A percentile compares a stretch with the other conserved stretches of the same genome.
Evolutionary conservation across 164 flowering plant species (phyloP).

Genomic region (Berberis vulgaris): DNA sequence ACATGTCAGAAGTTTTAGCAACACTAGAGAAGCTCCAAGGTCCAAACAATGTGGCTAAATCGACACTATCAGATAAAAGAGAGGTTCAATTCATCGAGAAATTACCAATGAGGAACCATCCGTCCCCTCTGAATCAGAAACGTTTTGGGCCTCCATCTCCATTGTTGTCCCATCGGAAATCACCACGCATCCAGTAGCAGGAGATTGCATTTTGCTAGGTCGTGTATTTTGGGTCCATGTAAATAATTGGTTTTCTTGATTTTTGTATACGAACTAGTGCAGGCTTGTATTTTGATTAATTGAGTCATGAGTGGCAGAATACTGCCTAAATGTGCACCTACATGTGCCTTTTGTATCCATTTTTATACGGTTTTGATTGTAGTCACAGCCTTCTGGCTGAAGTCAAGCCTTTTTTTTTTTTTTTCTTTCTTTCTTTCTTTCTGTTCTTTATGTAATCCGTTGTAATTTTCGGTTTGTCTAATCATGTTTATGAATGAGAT

Average conservation of each 20-base stretch:
- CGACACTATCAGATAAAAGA: conserved; percentile 16
- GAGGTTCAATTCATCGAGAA: conserved; percentile 9
- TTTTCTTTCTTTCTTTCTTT: too few relatives aligned
- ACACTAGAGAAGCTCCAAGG: conserved; percentile 50
- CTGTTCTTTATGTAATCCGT: too few relatives aligned
- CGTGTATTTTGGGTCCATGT: background rate
- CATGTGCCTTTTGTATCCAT: too few relatives aligned
- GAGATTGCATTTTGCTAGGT: background rate
- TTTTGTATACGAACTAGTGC: background rate
- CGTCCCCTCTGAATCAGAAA: conserved; percentile 24
- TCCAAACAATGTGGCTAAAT: conserved; percentile 26
- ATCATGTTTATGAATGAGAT: too few relatives aligned
- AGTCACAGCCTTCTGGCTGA: too few relatives aligned
- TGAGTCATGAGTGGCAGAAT: background rate
- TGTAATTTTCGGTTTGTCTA: too few relatives aligned
- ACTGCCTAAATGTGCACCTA: background rate
- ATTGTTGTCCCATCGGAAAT: conserved; percentile 8
- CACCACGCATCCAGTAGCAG: conserved; percentile 11
- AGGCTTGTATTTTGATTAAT: background rate
- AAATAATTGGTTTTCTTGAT: background rate
- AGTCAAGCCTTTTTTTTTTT: too few relatives aligned
- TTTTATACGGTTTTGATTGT: too few relatives aligned
- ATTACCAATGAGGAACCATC: conserved; percentile 28
- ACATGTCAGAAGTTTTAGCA: conserved; percentile 58
- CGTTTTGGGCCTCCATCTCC: conserved; percentile 16